Base-by-base conservation (phyloP, 192 early-diverging fungal genomes). In the Bifiguratus adelaidae region DNA sequence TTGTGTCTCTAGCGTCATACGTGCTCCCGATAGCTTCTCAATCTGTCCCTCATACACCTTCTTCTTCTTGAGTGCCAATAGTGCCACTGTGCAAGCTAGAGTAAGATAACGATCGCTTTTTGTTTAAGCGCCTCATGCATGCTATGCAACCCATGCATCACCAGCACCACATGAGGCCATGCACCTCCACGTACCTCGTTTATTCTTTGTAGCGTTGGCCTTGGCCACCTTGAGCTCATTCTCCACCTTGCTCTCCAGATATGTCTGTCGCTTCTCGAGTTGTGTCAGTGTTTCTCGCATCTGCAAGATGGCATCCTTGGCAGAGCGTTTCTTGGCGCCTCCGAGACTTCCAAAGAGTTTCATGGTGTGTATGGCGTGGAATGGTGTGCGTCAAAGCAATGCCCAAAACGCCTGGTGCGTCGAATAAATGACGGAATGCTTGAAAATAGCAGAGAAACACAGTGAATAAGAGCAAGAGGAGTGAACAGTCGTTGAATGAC, bases 1-100 rank as follows among this genome's bases (percentile, higher is more conserved):
- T 63, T 97, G 95, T 11, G 82, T 79, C 50, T 99, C 95, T 35
- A 99, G 78, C 30, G 90, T 92, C 80, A 94, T 74, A 21, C 86
- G 73, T 13, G 89, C 77, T 5, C 89, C 90, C 41, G 74, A 78
- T 50, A 97, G 82, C 62, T 93, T 91, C 38, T 88, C 84, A 45
- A 95, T 78, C 45, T 92, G 84, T 29, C 53, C 67, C 53, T 95
- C 88, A 46, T 81, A 86, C 34, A 77, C 68, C 63, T 85, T 88
- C 61, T 95, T 97, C 53, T 83, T 78, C 70, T 99, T 99, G 22
- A 99, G 73, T n/a, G 95, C 93, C 62, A 85, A 80, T 33, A 99
- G 52, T 5, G 95, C 95, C 9, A 50, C 61, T 47, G 36, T 25
- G 36, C n/a, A n/a, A n/a, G n/a, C n/a, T n/a, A n/a, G n/a, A n/a